Percentiles rank a stretch among this genome's conserved stretches.
phyloP scores from a whole-genome alignment of 495 filamentous ascomycete genomes.

The Penicillium paradoxum region DNA sequence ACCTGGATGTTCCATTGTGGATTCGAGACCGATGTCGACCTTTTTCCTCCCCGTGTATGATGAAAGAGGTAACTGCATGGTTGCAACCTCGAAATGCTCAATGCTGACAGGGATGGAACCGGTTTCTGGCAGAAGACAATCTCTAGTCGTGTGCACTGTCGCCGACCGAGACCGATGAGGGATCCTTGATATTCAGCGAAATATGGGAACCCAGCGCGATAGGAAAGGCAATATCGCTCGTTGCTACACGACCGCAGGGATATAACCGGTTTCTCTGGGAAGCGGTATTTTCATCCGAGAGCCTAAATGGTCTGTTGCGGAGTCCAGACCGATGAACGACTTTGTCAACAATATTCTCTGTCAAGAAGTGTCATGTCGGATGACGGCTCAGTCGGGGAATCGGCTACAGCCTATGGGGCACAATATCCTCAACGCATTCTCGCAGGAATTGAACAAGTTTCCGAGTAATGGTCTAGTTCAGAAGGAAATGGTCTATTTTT shows the following conservation, averaged over 20 bases:
- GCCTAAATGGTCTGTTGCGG: neutral
- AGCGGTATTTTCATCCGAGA: neutral
- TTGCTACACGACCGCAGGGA: neutral
- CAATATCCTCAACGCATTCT: neutral
- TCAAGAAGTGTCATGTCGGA: neutral
- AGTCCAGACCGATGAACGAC: neutral
- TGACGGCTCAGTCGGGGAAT: neutral
- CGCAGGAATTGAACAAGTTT: neutral
- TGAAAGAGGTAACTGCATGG: neutral
- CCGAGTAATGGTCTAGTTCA: neutral
- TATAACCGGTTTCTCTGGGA: conserved; percentile 3
- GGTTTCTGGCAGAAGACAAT: neutral
- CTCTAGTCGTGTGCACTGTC: neutral
- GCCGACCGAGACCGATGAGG: neutral
- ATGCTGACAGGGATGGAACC: neutral
- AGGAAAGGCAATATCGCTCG: neutral
- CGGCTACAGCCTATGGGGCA: neutral
- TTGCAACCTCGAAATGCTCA: neutral
- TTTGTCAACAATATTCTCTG: neutral
- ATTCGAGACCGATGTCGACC: neutral
- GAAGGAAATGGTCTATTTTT: neutral
- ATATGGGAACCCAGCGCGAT: neutral
- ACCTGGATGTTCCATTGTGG: neutral
- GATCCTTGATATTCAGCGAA: too few species aligned
- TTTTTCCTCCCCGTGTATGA: neutral